Conservation (phyloP, 1,284 basidiomycete species). For the Pseudozyma tsukubaensis region DNA sequence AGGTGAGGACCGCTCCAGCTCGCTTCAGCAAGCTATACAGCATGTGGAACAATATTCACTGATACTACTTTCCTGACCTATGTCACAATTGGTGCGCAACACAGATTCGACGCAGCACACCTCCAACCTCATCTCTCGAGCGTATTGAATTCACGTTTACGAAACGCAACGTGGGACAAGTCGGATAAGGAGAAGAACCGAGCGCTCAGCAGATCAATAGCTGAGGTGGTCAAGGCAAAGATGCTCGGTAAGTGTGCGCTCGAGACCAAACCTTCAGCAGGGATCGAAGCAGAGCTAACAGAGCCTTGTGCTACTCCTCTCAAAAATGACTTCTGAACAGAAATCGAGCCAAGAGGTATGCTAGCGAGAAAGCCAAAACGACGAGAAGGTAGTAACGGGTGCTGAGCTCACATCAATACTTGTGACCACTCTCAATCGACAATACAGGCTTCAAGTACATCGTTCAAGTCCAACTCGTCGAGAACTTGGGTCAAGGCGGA, state of each 20-base stretch:
- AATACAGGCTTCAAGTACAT: constrained; percentile 56
- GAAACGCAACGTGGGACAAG: constrained; percentile 46
- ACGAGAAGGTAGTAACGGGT: too few species aligned
- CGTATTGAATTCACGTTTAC: constrained; percentile 19
- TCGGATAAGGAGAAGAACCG: constrained; percentile 48
- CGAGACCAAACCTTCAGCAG: too few species aligned
- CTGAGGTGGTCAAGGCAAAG: constrained; percentile 46
- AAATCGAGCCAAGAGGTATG: constrained; percentile 52
- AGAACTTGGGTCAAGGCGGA: constrained; percentile 60
- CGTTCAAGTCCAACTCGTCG: constrained; percentile 57
- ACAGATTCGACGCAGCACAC: constrained; percentile 47
- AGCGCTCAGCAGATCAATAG: constrained; percentile 40
- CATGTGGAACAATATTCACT: neutral
- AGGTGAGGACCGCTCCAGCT: constrained; percentile 12
- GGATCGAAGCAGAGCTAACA: too few species aligned
- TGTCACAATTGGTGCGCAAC: too few species aligned
- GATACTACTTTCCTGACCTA: too few species aligned
- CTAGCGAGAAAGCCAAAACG: too few species aligned
- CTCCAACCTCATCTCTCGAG: constrained; percentile 31
- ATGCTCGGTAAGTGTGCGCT: constrained; percentile 53
- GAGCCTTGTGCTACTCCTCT: too few species aligned
- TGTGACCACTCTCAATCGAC: neutral
- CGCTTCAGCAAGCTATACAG: neutral
- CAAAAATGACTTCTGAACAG: constrained; percentile 9
- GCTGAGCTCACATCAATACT: neutral